phyloP scores from a whole-genome alignment of 495 filamentous ascomycete species.

The Annulohypoxylon stygium region DNA sequence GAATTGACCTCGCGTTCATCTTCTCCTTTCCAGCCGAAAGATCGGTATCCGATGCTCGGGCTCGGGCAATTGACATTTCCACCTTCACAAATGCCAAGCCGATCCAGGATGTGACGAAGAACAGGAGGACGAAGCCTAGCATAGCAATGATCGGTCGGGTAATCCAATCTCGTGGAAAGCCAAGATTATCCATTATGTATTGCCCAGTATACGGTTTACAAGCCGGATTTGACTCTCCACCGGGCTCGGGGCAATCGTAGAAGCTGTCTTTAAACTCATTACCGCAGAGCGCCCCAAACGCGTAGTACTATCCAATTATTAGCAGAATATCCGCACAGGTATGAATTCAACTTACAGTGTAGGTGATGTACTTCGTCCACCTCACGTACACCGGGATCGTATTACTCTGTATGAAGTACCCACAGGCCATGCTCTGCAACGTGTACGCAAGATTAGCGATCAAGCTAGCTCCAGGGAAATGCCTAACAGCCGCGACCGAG shows the following conservation, averaged over 20 bases:
- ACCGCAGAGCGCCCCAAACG: conserved; percentile 72
- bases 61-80: conserved; percentile 71
- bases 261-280: conserved; percentile 78
- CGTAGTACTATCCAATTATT: conserved; percentile 67
- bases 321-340: background rate
- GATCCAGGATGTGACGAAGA: conserved; percentile 67
- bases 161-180: conserved; percentile 73
- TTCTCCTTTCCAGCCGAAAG: conserved; percentile 72
- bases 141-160: conserved; percentile 72
- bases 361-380: conserved; percentile 75
- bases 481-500: conserved; percentile 69
- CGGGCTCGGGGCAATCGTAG: conserved; percentile 73
- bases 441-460: conserved; percentile 79
- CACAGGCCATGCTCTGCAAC: conserved; percentile 76
- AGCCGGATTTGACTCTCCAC: conserved; percentile 68
- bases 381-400: conserved; percentile 79
- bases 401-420: conserved; percentile 77
- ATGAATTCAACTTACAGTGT: conserved; percentile 55
- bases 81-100: conserved; percentile 69
- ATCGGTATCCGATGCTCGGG: conserved; percentile 66
- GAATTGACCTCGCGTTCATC: conserved; percentile 62
- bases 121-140: conserved; percentile 68
- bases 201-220: conserved; percentile 75
- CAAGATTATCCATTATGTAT: conserved; percentile 74
- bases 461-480: conserved; percentile 68